Evolutionary conservation across 192 early-diverging fungal species (phyloP), one percentile per base, ranked within the genome.

Genomic region (Mortierella antarctica): DNA sequence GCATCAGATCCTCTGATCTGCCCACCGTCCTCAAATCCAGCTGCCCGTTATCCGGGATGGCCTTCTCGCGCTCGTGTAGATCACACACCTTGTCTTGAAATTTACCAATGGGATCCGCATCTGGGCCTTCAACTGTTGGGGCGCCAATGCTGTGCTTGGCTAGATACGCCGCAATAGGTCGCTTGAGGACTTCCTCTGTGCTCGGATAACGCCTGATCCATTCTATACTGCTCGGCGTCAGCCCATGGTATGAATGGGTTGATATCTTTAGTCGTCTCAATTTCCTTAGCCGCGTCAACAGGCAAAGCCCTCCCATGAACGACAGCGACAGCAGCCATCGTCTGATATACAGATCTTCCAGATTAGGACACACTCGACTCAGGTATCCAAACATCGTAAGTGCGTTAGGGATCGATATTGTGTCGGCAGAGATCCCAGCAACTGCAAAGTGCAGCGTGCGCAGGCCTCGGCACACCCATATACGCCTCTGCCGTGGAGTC

Each of bases 311-410:
- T 31, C 31, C 31, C 31, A 31, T 31, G 31, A 31, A 31, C 31
- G 31, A 31, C 31, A 31, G 31, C 31, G 31, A 31, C 31, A 31
- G 31, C 31, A 2, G 31, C 15, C 15, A 2, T 50, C 47, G 31
- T 13, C 39, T 12, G 14, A 65, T 51, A 40, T 5, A 53, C 14
- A 65, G 40, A 11, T 65, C 50, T 1, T 54, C 47, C 17, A 65
- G 9, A 11, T 46, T 49, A n/a, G 63, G 52, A 54, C 50, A 52
- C 6, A 54, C 63, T 18, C 23, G 49, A 50, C 63, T 50, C 0
- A 55, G 40, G 51, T 65, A 65, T 10, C n/a, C 63, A 65, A 65
- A 65, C 5, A 55, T n/a, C n/a, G 40, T 17, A 12, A 39, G 63
- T 14, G 51, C 15, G 39, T 39, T 7, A 7, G 42, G 40, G 10